Conservation (phyloP, 495 filamentous ascomycete species). For the Aspergillus ostianus region DNA sequence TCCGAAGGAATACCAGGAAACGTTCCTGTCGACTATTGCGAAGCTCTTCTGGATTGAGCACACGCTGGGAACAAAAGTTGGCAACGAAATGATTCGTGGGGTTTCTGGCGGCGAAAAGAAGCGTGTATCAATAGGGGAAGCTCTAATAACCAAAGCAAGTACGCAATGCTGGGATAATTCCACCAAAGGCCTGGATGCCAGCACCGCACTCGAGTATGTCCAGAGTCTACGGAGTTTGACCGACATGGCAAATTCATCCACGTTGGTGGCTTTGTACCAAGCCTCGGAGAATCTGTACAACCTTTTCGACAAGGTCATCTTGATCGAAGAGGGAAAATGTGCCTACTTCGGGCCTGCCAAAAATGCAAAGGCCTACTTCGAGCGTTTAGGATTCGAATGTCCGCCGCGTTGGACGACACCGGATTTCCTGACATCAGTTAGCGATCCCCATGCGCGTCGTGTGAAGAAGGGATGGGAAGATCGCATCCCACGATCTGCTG, state of each 20-base stretch:
- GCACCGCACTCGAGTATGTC: constrained; percentile 65
- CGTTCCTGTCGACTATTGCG: constrained; percentile 67
- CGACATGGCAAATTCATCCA: constrained; percentile 59
- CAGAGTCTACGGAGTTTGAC: constrained; percentile 61
- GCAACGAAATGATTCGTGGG: constrained; percentile 63
- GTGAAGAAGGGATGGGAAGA: constrained; percentile 58
- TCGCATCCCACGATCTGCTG: constrained; percentile 57
- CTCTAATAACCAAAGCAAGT: constrained; percentile 63
- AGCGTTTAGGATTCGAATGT: constrained; percentile 60
- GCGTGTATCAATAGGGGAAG: constrained; percentile 67
- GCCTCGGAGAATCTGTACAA: constrained; percentile 68
- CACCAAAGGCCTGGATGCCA: constrained; percentile 66
- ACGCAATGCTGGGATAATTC: constrained; percentile 70
- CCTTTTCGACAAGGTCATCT: constrained; percentile 67
- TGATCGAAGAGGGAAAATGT: constrained; percentile 66
- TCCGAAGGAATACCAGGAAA: constrained; percentile 59
- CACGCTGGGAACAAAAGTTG: constrained; percentile 64
- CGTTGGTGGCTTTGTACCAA: constrained; percentile 67
- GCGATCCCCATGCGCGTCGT: constrained; percentile 60
- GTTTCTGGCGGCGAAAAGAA: constrained; percentile 75
- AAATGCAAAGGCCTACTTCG: constrained; percentile 60
- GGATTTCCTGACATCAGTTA: constrained; percentile 69
- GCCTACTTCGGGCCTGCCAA: constrained; percentile 61
- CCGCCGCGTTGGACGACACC: constrained; percentile 63
- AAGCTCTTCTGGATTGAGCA: constrained; percentile 80